Percentiles rank a stretch among this genome's conserved stretches.
Evolutionary conservation across 768 basidiomycete genomes (phyloP).

Genomic region (Hygrocybe punicea): DNA sequence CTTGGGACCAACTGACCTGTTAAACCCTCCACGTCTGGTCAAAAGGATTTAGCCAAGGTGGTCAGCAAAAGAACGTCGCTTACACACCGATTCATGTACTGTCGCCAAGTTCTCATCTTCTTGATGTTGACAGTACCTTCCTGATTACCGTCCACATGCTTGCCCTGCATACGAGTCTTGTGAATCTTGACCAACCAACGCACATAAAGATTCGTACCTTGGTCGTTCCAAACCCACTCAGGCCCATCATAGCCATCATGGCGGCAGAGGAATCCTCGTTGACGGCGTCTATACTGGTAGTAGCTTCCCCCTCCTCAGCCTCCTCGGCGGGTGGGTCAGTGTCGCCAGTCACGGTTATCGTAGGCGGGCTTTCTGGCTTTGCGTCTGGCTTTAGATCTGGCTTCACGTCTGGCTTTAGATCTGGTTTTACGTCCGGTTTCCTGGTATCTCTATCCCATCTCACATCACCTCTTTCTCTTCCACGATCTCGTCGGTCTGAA

Average conservation of each 20-base stretch:
- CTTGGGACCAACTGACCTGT: conserved; percentile 47
- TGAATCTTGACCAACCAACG: neutral
- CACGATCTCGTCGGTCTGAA: conserved; percentile 40
- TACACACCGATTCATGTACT: conserved; percentile 93
- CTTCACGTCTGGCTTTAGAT: neutral
- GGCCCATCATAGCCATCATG: conserved; percentile 90
- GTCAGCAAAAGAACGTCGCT: neutral
- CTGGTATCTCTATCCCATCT: conserved; percentile 36
- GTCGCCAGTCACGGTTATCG: no score
- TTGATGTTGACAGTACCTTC: conserved; percentile 64
- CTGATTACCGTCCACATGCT: conserved; percentile 79
- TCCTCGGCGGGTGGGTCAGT: conserved; percentile 39
- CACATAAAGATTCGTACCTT: conserved; percentile 52
- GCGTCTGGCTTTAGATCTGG: neutral
- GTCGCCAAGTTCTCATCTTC: conserved; percentile 89
- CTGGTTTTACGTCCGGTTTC: conserved; percentile 21
- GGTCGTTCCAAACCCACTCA: conserved; percentile 82
- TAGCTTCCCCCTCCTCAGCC: conserved; percentile 43
- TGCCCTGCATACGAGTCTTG: conserved; percentile 50
- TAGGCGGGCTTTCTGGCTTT: neutral
- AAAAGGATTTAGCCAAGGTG: conserved; percentile 10
- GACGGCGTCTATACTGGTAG: conserved; percentile 52
- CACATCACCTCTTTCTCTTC: conserved; percentile 42
- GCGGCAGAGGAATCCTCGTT: conserved; percentile 70
- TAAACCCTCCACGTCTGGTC: conserved; percentile 76